Conservation (phyloP, 805 yeast species). For the Suhomyces kilbournensis region DNA sequence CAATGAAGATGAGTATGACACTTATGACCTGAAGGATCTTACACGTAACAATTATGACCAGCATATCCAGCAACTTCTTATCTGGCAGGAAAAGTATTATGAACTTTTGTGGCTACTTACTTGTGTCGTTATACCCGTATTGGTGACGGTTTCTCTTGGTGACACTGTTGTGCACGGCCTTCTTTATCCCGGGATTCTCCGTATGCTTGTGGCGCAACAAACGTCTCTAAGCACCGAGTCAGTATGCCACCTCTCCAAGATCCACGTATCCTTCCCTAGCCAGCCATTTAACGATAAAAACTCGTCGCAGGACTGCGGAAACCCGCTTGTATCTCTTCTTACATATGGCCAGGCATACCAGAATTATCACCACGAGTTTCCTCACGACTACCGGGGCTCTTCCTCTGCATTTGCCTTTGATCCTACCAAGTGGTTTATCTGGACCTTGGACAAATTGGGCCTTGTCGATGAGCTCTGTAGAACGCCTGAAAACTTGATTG, state of each 20-base stretch:
- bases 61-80: constrained; percentile 20
- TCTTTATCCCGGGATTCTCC: constrained; percentile 72
- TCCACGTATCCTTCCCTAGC: constrained; percentile 66
- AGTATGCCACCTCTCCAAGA: constrained; percentile 61
- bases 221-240: constrained; percentile 76
- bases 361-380: constrained; percentile 94
- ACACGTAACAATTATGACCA: constrained; percentile 15
- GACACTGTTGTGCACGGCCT: constrained; percentile 37
- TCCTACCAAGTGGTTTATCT: constrained; percentile 79
- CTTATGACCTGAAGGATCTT: no score
- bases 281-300: constrained; percentile 53
- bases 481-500: constrained; percentile 69
- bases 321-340: constrained; percentile 55
- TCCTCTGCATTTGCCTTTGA: constrained; percentile 72
- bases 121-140: constrained; percentile 28
- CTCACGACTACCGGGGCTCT: constrained; percentile 82
- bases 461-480: constrained; percentile 55
- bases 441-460: constrained; percentile 49
- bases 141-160: constrained; percentile 18
- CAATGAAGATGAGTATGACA: background rate
- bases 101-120: constrained; percentile 27
- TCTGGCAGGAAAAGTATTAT: constrained; percentile 36
- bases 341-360: constrained; percentile 91
- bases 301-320: constrained; percentile 64
- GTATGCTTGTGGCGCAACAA: constrained; percentile 75